These are phyloP conservation scores for Stephanodiscus triporus DNA, from an alignment of 108 stramenopile species.

Conservation along the genomic window DNA sequence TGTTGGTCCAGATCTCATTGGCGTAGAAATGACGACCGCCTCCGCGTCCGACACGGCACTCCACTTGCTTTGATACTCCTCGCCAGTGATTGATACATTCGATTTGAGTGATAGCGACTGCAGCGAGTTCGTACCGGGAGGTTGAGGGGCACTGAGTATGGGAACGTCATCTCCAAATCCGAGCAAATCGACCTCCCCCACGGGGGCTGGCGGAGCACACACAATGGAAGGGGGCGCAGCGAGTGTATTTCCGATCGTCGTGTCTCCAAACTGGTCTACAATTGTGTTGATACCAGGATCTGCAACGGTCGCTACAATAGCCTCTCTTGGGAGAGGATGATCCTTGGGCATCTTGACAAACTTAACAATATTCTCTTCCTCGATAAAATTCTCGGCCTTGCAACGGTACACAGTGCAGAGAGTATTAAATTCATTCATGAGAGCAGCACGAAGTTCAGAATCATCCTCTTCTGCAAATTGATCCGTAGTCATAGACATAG, in stretches of 20 bases:
- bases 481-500: conserved; percentile 53
- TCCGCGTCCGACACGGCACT: conserved; percentile 71
- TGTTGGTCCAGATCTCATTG: conserved; percentile 46
- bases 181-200: conserved; percentile 63
- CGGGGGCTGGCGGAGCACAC: conserved; percentile 12
- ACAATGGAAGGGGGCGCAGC: neutral
- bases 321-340: conserved; percentile 66
- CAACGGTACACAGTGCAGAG: conserved; percentile 94
- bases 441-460: conserved; percentile 64
- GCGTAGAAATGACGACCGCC: conserved; percentile 61
- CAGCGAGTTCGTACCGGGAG: conserved; percentile 38
- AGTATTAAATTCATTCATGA: conserved; percentile 96
- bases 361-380: conserved; percentile 77
- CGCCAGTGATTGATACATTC: conserved; percentile 69
- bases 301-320: conserved; percentile 28
- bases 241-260: conserved; percentile 21
- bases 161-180: conserved; percentile 68
- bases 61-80: conserved; percentile 89
- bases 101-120: conserved; percentile 57
- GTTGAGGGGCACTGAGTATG: conserved; percentile 46
- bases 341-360: conserved; percentile 77
- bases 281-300: conserved; percentile 47
- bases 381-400: conserved; percentile 89
- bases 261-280: conserved; percentile 35
- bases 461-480: conserved; percentile 91